Conservation (phyloP, 2,329 filamentous ascomycete genomes). For the Fusarium camptoceras region DNA sequence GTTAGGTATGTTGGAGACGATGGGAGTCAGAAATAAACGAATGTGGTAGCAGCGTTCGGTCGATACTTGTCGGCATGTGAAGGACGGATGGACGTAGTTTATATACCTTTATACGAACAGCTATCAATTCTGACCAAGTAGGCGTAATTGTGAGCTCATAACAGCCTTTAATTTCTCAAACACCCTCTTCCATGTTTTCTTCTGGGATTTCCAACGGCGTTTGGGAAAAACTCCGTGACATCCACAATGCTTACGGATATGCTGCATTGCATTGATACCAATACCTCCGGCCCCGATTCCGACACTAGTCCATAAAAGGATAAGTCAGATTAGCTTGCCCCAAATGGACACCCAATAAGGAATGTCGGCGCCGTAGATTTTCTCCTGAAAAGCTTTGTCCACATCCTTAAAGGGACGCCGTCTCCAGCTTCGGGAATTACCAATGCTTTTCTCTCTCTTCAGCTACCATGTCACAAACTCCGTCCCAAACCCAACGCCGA, state of each 20-base stretch:
- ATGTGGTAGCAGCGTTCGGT: too few relatives aligned
- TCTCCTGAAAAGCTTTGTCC: neutral
- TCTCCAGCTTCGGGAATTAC: neutral
- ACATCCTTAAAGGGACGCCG: constrained; percentile 2
- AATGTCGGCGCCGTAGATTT: constrained; percentile 35
- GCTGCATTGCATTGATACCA: too few relatives aligned
- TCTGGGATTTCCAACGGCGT: neutral
- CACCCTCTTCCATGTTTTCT: neutral
- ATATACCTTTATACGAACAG: too few relatives aligned
- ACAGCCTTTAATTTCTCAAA: neutral
- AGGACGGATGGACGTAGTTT: too few relatives aligned
- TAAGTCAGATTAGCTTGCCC: neutral
- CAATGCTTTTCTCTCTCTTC: neutral
- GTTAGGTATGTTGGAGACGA: neutral
- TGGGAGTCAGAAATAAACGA: neutral
- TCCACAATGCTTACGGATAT: neutral
- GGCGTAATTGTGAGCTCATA: neutral
- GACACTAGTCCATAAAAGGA: neutral
- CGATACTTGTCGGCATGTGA: too few relatives aligned
- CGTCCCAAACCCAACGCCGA: constrained; percentile 1
- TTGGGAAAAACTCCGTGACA: neutral
- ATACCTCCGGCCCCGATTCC: neutral
- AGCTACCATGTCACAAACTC: constrained; percentile 11
- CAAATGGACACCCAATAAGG: constrained; percentile 6
- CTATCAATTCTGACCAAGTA: too few relatives aligned